Evolutionary conservation across 208 protist genomes (phyloP), one percentile per base, ranked within the genome.

Genomic region (Leishmania guyanensis): DNA sequence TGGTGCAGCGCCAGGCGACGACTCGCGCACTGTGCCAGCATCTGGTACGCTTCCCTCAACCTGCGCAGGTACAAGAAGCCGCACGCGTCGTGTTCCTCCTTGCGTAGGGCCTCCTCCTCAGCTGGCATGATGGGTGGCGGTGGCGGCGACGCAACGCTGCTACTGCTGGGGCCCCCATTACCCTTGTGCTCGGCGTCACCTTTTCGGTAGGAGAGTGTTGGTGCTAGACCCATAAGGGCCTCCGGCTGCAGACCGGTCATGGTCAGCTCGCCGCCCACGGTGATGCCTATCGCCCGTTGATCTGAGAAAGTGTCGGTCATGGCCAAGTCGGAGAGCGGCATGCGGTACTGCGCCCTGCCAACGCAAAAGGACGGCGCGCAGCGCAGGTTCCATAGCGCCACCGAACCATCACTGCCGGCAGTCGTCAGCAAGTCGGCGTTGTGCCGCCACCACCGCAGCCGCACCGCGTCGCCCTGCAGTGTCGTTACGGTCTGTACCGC

Each of bases 371-470:
- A 94, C 10, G 94, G 94, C 9, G 91, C 84, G 73, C 80, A 84
- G 48, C 92, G 92, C 26, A 97, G 82, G 65, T 94, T 95, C 92
- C 94, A 97, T 39, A 95, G n/a, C 56, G 90, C 85, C 16, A 96
- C 90, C 12, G 92, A 90, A 29, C 94, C 92, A 83, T 97, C 94
- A 66, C 87, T 91, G 79, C 94, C 94, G 36, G 88, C 90, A 1
- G 94, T 95, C 39, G 88, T 86, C 58, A 97, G 83, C 75, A 96
- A 70, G 81, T 97, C 94, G 0, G 90, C 86, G 56, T 95, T 86
- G 50, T 96, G 86, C 53, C 84, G 82, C 72, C 92, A 79, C 89
- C 90, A 97, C 78, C 84, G 84, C 84, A 97, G 68, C 12, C 86
- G 84, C 43, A 89, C 79, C 9, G 94, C 86, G 69, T 95, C 91